phyloP scores from a whole-genome alignment of 352 stramenopile genomes.

The Hyaloperonospora arabidopsidis region DNA sequence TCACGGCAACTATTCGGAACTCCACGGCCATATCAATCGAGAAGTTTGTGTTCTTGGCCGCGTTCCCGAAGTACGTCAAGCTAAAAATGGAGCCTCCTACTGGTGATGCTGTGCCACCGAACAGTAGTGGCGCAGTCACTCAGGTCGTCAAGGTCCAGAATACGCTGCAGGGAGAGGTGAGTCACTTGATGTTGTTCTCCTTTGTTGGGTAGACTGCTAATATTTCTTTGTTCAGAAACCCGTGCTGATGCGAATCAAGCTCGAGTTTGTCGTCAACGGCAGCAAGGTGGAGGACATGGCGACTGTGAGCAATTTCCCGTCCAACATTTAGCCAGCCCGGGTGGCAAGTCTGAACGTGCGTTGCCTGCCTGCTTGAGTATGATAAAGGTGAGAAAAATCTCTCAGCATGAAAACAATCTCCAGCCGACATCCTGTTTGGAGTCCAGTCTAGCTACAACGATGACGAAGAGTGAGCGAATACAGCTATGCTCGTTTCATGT shows the following conservation, averaged over 20 bases:
- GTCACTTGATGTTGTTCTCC: neutral
- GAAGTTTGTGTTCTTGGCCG: slow-evolving; percentile 90
- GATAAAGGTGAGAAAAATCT: neutral
- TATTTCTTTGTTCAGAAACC: slow-evolving; percentile 56
- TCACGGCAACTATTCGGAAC: slow-evolving; percentile 92
- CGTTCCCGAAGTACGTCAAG: slow-evolving; percentile 97
- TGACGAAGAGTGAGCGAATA: slow-evolving; percentile 24
- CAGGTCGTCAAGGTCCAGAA: slow-evolving; percentile 96
- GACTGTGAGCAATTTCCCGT: slow-evolving; percentile 68
- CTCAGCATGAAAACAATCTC: slow-evolving; percentile 1
- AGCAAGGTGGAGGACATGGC: slow-evolving; percentile 83
- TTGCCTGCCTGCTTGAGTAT: slow-evolving; percentile 7
- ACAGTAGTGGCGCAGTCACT: slow-evolving; percentile 76
- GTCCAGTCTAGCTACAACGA: slow-evolving; percentile 16
- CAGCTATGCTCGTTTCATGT: slow-evolving; percentile 25
- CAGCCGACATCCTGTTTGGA: slow-evolving; percentile 4
- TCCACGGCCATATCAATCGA: slow-evolving; percentile 76
- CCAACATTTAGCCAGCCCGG: slow-evolving; percentile 43
- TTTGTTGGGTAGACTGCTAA: slow-evolving; percentile 4
- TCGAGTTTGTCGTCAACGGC: slow-evolving; percentile 79
- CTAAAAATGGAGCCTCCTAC: slow-evolving; percentile 96
- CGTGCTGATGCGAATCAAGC: slow-evolving; percentile 77
- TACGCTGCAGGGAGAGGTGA: slow-evolving; percentile 87
- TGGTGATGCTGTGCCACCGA: slow-evolving; percentile 84
- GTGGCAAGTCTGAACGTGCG: slow-evolving; percentile 7